Conservation (phyloP, 805 yeast genomes). For the Ogataea methanolica region DNA sequence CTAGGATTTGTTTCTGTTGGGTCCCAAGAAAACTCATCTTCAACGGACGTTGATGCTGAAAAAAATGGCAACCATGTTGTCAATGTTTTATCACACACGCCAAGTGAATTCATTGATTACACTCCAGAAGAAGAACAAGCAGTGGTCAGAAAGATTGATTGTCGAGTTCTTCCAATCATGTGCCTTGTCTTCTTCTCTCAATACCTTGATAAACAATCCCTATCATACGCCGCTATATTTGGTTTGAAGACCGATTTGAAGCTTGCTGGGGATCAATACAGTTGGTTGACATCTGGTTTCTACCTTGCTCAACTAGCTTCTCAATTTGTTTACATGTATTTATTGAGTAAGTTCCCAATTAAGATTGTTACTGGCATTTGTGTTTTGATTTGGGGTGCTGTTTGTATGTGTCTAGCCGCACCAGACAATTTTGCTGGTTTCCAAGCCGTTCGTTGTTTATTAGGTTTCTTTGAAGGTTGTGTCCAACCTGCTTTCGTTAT, state of each 20-base stretch:
- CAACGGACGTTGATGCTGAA: not conserved
- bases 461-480: slow-evolving; percentile 50
- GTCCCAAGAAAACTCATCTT: not conserved
- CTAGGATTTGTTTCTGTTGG: not conserved
- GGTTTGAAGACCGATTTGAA: slow-evolving; percentile 46
- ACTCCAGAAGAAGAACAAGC: slow-evolving; percentile 27
- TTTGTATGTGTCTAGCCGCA: slow-evolving; percentile 45
- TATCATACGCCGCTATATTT: slow-evolving; percentile 43
- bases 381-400: slow-evolving; percentile 57
- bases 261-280: slow-evolving; percentile 38
- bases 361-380: slow-evolving; percentile 44
- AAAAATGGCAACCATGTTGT: not conserved
- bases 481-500: slow-evolving; percentile 55
- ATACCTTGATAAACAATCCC: slow-evolving; percentile 19
- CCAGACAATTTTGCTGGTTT: slow-evolving; percentile 41
- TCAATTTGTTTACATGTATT: slow-evolving; percentile 49
- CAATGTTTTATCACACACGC: slow-evolving; percentile 28
- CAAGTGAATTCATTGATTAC: slow-evolving; percentile 30
- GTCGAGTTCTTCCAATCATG: slow-evolving; percentile 31
- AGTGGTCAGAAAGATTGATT: slow-evolving; percentile 35
- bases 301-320: slow-evolving; percentile 37
- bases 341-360: slow-evolving; percentile 54
- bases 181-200: slow-evolving; percentile 19
- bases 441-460: slow-evolving; percentile 38
- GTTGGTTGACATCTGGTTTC: slow-evolving; percentile 31